Percentiles rank a stretch among this genome's conserved stretches.
Conservation (phyloP, 139 green algal genomes). For the Chlorella sorokiniana region DNA sequence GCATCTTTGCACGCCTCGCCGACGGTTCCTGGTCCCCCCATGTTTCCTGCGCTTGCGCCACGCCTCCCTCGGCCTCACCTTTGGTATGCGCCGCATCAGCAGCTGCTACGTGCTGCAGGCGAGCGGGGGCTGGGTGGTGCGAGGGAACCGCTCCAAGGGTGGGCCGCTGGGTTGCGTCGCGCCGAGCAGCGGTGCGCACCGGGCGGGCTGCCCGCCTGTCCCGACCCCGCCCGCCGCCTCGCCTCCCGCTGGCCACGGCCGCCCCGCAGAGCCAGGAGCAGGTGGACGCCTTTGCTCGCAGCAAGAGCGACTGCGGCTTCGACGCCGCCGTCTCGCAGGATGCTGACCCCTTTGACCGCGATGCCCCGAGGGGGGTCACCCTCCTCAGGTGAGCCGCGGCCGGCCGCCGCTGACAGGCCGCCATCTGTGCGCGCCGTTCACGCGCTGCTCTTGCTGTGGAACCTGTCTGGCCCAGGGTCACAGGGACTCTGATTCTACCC, state of each 20-base stretch:
- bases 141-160: background rate
- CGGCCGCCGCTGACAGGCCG: background rate
- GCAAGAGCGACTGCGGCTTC: background rate
- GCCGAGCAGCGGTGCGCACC: background rate
- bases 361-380: background rate
- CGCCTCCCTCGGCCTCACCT: constrained; percentile 23
- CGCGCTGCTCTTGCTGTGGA: too few species aligned
- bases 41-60: constrained; percentile 22
- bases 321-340: background rate
- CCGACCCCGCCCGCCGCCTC: background rate
- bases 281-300: background rate
- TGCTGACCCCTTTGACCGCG: background rate
- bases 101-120: constrained; percentile 23
- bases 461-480: too few species aligned
- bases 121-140: background rate
- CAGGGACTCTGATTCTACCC: too few species aligned
- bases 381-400: background rate
- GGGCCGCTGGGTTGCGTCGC: background rate
- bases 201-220: background rate
- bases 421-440: background rate
- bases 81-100: background rate
- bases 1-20: constrained; percentile 28
- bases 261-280: constrained; percentile 11
- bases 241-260: too few species aligned
- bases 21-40: constrained; percentile 34